Evolutionary conservation across 1,284 basidiomycete genomes (phyloP), one percentile per base, ranked within the genome.

Genomic region (Somion occarium): DNA sequence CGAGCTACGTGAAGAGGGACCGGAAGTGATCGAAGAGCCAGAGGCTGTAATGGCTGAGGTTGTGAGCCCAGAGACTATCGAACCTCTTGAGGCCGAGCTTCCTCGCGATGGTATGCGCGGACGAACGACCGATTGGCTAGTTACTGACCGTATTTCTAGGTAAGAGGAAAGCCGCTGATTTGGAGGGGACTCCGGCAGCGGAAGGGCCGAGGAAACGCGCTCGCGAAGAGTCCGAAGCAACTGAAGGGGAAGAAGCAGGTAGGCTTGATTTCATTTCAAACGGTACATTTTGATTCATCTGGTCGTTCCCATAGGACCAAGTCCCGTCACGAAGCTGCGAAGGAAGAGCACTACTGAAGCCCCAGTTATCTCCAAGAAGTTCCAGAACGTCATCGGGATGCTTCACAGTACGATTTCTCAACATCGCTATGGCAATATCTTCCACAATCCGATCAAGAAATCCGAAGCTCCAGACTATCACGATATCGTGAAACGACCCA

Each of bases 391-490:
- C 46, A 89, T 94, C 51, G 73, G 75, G 48, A 81, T 89, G 75
- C 75, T 96, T 22, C 85, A 93, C 64, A 82, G 84, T 4, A 82
- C 86, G 55, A 93, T 96, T 51, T 84, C 84, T 2, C 80, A 86
- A 59, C 91, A 95, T 62, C 82, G 87, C 44, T 91, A 88, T 59
- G 92, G 91, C 37, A 90, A 86, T 54, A 90, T 95, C 47, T 97
- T 97, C 65, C 87, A 91, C 62, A 87, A 91, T 58, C 93, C 93
- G 3, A 93, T 98, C 64, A 91, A 88, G 63, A 80, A 81, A 52
- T 82, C 81, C 13, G 91, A 95, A 59, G 94, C 94, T 3, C 87
- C 92, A 0, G 91, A 92, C 63, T 98, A 98, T 67, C 83, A 85
- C 55, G 86, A 92, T 50, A 89, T 97, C 56, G 89, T 98, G 55